These are phyloP conservation scores for Alliaria petiolata DNA, from an alignment of 345 rosid species.

Conservation along the genomic window DNA sequence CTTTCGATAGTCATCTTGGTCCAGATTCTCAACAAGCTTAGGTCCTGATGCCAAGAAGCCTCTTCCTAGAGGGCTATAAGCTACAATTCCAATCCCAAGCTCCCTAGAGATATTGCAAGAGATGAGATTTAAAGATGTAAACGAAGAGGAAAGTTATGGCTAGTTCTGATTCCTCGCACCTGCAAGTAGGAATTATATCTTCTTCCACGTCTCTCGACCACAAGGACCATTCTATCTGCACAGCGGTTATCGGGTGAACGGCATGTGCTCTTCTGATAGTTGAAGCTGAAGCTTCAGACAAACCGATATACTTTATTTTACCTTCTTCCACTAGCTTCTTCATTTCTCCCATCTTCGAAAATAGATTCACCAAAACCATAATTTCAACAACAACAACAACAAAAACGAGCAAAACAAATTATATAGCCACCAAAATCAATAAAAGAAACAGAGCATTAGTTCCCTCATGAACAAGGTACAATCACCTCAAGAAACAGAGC, in stretches of 20 bases:
- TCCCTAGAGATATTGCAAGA: slow-evolving; percentile 44
- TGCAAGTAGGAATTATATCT: slow-evolving; percentile 47
- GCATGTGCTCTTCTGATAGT: slow-evolving; percentile 81
- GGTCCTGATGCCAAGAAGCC: slow-evolving; percentile 65
- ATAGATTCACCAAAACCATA: not conserved
- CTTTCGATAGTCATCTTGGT: slow-evolving; percentile 43
- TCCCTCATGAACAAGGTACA: not conserved
- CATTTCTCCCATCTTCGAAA: slow-evolving; percentile 43
- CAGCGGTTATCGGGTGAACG: slow-evolving; percentile 67
- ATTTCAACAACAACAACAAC: not conserved
- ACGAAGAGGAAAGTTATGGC: not conserved
- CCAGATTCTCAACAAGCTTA: slow-evolving; percentile 43
- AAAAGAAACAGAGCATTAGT: not conserved
- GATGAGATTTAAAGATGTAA: not conserved
- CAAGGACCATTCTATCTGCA: slow-evolving; percentile 77
- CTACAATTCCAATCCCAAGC: slow-evolving; percentile 51
- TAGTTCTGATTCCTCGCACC: slow-evolving; percentile 3
- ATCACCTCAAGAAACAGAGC: not conserved
- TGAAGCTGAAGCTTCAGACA: slow-evolving; percentile 78
- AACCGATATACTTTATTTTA: slow-evolving; percentile 51
- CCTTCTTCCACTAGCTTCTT: slow-evolving; percentile 76
- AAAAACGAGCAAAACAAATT: not conserved
- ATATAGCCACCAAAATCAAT: not conserved
- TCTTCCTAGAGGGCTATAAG: slow-evolving; percentile 71
- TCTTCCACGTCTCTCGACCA: slow-evolving; percentile 81